phyloP scores from a whole-genome alignment of 345 rosid genomes.

The Hibiscus tridactylites region DNA sequence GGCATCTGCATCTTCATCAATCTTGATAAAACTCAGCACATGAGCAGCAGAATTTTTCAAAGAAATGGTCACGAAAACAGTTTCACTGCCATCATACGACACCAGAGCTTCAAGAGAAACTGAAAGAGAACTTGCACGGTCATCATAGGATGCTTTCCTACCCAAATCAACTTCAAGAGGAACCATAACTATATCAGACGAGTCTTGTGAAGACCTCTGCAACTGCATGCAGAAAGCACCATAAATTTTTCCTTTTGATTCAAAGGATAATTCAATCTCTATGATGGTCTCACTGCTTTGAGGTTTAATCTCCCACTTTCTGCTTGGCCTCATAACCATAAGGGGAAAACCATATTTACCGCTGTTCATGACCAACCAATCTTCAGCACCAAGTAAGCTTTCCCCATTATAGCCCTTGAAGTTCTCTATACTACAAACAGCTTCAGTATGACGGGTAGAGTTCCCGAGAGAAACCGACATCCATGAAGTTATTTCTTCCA shows the following conservation, averaged over 20 bases:
- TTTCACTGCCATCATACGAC: slow-evolving; percentile 25
- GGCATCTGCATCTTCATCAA: slow-evolving; percentile 31
- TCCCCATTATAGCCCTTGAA: slow-evolving; percentile 17
- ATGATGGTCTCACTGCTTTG: slow-evolving; percentile 26
- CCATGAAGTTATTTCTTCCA: slow-evolving; percentile 51
- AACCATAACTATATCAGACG: slow-evolving; percentile 36
- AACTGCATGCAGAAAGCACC: slow-evolving; percentile 53
- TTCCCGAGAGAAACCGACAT: slow-evolving; percentile 46
- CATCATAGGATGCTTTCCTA: slow-evolving; percentile 18
- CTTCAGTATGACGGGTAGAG: slow-evolving; percentile 36
- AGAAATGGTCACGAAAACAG: slow-evolving; percentile 34
- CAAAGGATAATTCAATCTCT: slow-evolving; percentile 46
- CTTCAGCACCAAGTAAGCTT: slow-evolving; percentile 23
- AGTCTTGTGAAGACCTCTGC: slow-evolving; percentile 35
- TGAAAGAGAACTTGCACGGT: slow-evolving; percentile 20
- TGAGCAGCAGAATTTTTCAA: slow-evolving; percentile 36
- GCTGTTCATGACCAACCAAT: slow-evolving; percentile 48
- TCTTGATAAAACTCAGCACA: slow-evolving; percentile 31
- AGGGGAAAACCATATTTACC: slow-evolving; percentile 29
- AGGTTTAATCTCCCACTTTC: slow-evolving; percentile 51
- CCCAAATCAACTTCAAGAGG: slow-evolving; percentile 49
- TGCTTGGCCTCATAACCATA: slow-evolving; percentile 41
- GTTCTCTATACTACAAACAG: slow-evolving; percentile 32
- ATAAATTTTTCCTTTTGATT: slow-evolving; percentile 32
- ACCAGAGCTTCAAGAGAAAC: slow-evolving; percentile 36